Base-by-base conservation (phyloP, 2,329 filamentous ascomycete species). In the Tothia fuscella region DNA sequence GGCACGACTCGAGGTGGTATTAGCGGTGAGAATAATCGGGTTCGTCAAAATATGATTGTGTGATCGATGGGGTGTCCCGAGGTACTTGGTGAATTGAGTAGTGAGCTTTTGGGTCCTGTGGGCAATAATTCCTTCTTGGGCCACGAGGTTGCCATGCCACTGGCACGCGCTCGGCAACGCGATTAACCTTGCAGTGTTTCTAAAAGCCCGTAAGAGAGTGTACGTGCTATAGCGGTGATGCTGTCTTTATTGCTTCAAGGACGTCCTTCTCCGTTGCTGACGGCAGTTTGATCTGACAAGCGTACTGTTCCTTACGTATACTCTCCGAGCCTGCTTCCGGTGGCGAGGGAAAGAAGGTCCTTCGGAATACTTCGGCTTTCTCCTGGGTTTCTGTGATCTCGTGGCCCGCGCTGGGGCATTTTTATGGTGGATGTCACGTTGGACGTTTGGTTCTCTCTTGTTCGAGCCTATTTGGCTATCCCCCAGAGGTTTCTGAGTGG, bases 161-260 rank as follows among this genome's bases (percentile, higher is more conserved):
- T n/a, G n/a, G n/a, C n/a, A n/a, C n/a, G n/a, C n/a, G n/a, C n/a
- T n/a, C n/a, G n/a, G n/a, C n/a, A n/a, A n/a, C n/a, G n/a, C n/a
- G n/a, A n/a, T n/a, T n/a, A n/a, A n/a, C n/a, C n/a, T n/a, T n/a
- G n/a, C n/a, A n/a, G n/a, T n/a, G n/a, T n/a, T n/a, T n/a, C n/a
- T n/a, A n/a, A n/a, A n/a, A n/a, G n/a, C n/a, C n/a, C n/a, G n/a
- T n/a, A n/a, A n/a, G n/a, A n/a, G n/a, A n/a, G n/a, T n/a, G n/a
- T n/a, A n/a, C n/a, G n/a, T n/a, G n/a, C 17, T 38, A 32, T 7
- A 48, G 31, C 10, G 41, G 26, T 17, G 17, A 29, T 20, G 28
- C 30, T 34, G 26, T 22, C 41, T 31, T 44, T 36, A 20, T 4
- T 36, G 38, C 14, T 29, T 22, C 12, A 26, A 19, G 6, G 33